Conservation (phyloP, 257 asterid species). For the Linderniella brevidens region DNA sequence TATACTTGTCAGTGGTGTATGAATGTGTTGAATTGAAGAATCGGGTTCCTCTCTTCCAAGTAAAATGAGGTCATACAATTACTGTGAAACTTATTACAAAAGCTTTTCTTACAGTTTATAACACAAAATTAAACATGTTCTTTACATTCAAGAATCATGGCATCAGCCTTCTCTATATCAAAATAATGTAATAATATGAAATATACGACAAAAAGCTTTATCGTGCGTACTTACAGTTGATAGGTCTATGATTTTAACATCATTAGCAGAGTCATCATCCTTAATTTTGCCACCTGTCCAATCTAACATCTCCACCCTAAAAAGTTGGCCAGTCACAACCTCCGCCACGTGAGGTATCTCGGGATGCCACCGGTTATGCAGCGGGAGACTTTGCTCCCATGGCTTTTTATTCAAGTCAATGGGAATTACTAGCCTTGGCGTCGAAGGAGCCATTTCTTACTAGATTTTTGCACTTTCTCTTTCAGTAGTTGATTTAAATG, state of each 20-base stretch:
- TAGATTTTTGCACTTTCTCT: not conserved
- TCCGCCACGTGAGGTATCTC: slow-evolving; percentile 64
- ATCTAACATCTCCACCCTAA: slow-evolving; percentile 84
- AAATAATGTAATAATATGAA: too few relatives aligned
- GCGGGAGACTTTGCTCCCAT: slow-evolving; percentile 44
- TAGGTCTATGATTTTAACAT: slow-evolving; percentile 36
- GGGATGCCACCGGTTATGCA: slow-evolving; percentile 88
- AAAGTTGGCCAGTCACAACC: slow-evolving; percentile 41
- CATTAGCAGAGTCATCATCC: slow-evolving; percentile 37
- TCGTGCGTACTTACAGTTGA: slow-evolving; percentile 33
- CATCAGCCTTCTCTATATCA: too few relatives aligned
- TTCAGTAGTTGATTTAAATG: too few relatives aligned
- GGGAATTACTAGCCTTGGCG: slow-evolving; percentile 34
- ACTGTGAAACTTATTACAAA: not conserved
- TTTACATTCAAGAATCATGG: too few relatives aligned
- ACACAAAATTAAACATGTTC: not conserved
- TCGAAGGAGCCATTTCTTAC: slow-evolving; percentile 3
- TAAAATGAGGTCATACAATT: too few relatives aligned
- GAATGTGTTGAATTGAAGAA: too few relatives aligned
- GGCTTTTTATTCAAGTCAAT: slow-evolving; percentile 64
- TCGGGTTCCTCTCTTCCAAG: too few relatives aligned
- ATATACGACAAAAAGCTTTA: too few relatives aligned
- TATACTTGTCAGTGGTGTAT: not conserved
- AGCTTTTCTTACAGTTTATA: not conserved
- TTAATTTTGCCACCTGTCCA: slow-evolving; percentile 66